These are phyloP conservation scores for Penicillium psychrosexuale DNA, from an alignment of 2,329 filamentous ascomycete species.

Conservation along the genomic window DNA sequence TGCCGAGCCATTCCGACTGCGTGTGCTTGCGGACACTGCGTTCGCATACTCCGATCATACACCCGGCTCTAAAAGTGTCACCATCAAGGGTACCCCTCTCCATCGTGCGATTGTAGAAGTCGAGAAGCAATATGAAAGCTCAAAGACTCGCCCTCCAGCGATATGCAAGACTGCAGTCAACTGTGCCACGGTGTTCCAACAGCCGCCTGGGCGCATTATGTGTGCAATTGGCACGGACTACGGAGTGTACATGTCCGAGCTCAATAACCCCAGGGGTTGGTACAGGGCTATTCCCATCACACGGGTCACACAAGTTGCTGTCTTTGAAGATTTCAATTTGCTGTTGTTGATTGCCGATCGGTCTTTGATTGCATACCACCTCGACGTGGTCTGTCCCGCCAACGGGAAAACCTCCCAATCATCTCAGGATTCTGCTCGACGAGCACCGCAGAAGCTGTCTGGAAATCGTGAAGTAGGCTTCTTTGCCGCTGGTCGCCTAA, in stretches of 20 bases:
- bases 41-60: slow-evolving; percentile 56
- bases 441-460: slow-evolving; percentile 86
- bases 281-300: slow-evolving; percentile 72
- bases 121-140: slow-evolving; percentile 65
- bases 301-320: slow-evolving; percentile 85
- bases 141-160: slow-evolving; percentile 65
- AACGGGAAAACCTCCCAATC: slow-evolving; percentile 49
- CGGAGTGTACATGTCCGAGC: slow-evolving; percentile 86
- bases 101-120: slow-evolving; percentile 88
- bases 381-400: slow-evolving; percentile 71
- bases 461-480: slow-evolving; percentile 90
- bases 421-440: slow-evolving; percentile 65
- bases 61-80: slow-evolving; percentile 63
- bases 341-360: slow-evolving; percentile 91
- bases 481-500: slow-evolving; percentile 95
- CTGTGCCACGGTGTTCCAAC: slow-evolving; percentile 84
- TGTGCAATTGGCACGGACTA: slow-evolving; percentile 94
- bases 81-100: slow-evolving; percentile 85
- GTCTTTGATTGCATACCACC: slow-evolving; percentile 84
- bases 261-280: slow-evolving; percentile 88
- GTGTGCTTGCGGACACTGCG: slow-evolving; percentile 86
- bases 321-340: slow-evolving; percentile 92
- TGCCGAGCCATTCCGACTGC: slow-evolving; percentile 88
- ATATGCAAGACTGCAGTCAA: slow-evolving; percentile 86
- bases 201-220: slow-evolving; percentile 76